Conservation (phyloP, 2,329 filamentous ascomycete species). For the Mycosphaerelloides madeirae region DNA sequence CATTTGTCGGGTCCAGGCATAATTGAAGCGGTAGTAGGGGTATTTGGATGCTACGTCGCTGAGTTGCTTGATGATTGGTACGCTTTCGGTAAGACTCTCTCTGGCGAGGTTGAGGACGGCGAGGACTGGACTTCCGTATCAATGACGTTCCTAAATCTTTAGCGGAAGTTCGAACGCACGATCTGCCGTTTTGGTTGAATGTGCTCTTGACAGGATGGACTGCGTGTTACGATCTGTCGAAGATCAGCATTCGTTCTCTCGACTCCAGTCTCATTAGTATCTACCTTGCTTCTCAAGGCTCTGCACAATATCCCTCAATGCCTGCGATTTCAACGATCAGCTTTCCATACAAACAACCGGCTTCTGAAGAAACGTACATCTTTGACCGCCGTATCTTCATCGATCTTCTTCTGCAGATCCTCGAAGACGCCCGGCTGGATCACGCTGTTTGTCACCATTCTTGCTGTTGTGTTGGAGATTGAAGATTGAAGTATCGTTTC, state of each 20-base stretch:
- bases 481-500: too few relatives aligned
- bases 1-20: constrained; percentile 75
- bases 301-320: constrained; percentile 75
- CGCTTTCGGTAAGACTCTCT: constrained; percentile 64
- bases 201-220: constrained; percentile 79
- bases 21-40: constrained; percentile 98
- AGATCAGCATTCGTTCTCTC: neutral
- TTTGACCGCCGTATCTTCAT: constrained; percentile 75
- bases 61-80: constrained; percentile 66
- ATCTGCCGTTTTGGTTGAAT: constrained; percentile 70
- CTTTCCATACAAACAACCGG: constrained; percentile 4
- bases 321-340: constrained; percentile 37
- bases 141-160: neutral
- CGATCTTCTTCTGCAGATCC: constrained; percentile 80
- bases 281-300: constrained; percentile 61
- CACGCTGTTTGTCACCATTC: constrained; percentile 12
- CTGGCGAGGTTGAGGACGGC: constrained; percentile 66
- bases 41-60: constrained; percentile 71
- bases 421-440: constrained; percentile 62
- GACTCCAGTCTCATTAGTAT: neutral
- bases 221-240: constrained; percentile 65
- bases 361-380: constrained; percentile 50
- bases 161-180: constrained; percentile 43
- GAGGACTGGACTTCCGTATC: constrained; percentile 49
- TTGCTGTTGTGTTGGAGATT: too few relatives aligned